A percentile compares a stretch with the other conserved stretches of the same genome.
phyloP scores from a whole-genome alignment of 1,284 basidiomycete genomes.

The Trametes hirsuta region DNA sequence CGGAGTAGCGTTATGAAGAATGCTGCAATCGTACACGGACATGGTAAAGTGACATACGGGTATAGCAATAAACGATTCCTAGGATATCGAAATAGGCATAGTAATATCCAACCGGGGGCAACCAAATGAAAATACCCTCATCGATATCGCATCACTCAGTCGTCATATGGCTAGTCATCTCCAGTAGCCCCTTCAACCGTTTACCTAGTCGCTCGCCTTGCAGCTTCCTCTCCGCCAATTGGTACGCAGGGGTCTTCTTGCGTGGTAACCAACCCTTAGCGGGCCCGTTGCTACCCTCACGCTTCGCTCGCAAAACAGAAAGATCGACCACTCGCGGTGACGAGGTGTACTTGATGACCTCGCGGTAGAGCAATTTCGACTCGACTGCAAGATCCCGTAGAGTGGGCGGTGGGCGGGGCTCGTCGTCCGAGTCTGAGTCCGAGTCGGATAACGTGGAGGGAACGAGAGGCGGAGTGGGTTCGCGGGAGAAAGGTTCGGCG shows the following conservation, averaged over 20 bases:
- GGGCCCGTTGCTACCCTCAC: conserved; percentile 40
- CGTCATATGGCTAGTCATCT: conserved; percentile 49
- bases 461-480: conserved; percentile 63
- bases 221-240: conserved; percentile 75
- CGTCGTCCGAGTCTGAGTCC: conserved; percentile 57
- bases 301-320: conserved; percentile 57
- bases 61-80: conserved; percentile 9
- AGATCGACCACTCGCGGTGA: conserved; percentile 84
- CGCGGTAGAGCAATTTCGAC: conserved; percentile 80
- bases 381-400: conserved; percentile 75
- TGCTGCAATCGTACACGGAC: conserved; percentile 11
- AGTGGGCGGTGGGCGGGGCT: conserved; percentile 47
- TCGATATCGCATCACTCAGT: conserved; percentile 2
- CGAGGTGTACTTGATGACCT: conserved; percentile 82
- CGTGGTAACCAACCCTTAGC: conserved; percentile 68
- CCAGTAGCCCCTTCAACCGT: conserved; percentile 70
- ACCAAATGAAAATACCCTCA: not conserved
- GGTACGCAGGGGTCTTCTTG: conserved; percentile 78
- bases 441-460: conserved; percentile 66
- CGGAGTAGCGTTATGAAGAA: not conserved
- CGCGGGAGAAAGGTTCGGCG: conserved; percentile 46
- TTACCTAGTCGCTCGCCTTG: conserved; percentile 72
- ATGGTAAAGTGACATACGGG: conserved; percentile 22
- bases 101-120: not conserved
- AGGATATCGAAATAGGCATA: not conserved